phyloP scores from a whole-genome alignment of 2,329 filamentous ascomycete genomes.

The Neofusicoccum cordaticola region DNA sequence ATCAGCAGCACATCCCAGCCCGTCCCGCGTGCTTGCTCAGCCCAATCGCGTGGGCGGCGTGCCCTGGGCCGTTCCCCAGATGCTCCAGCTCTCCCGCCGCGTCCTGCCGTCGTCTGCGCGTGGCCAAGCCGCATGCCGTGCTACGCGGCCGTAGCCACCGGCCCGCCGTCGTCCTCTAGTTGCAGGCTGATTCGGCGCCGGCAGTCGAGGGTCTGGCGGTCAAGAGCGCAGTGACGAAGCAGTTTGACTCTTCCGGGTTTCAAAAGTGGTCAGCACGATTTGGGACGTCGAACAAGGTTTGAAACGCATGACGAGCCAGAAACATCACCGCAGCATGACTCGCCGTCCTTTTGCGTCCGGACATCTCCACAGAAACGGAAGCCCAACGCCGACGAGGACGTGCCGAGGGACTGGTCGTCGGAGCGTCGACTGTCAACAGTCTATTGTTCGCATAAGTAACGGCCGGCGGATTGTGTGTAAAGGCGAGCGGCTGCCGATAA shows the following conservation, averaged over 20 bases:
- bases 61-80: background rate
- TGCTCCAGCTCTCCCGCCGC: background rate
- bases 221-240: background rate
- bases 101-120: background rate
- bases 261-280: background rate
- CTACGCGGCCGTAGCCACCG: background rate
- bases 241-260: background rate
- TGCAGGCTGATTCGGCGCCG: background rate
- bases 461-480: background rate
- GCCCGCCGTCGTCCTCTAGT: background rate
- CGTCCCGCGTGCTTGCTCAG: background rate
- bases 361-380: background rate
- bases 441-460: background rate
- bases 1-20: background rate
- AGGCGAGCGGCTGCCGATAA: background rate
- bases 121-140: background rate
- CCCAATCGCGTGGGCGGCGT: background rate
- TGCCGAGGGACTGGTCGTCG: background rate
- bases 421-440: background rate
- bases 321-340: slow-evolving; percentile 10
- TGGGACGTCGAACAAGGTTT: background rate
- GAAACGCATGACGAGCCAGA: slow-evolving; percentile 3
- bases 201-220: background rate
- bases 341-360: background rate
- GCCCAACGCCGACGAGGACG: background rate